Conservation (phyloP, 176 grass and related monocot species). For the Zea luxurians region DNA sequence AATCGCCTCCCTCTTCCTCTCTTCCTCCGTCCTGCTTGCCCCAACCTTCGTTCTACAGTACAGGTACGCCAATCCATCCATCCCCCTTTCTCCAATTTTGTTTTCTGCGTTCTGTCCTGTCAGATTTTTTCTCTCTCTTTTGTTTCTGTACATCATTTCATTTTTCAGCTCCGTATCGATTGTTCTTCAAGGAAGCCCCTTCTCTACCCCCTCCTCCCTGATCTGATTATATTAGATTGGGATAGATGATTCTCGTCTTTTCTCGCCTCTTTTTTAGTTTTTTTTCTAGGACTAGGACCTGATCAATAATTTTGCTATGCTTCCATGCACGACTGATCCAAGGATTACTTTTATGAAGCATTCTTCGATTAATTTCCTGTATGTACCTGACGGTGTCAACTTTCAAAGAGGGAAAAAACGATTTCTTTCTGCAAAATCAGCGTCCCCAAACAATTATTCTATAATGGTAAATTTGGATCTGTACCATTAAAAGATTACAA, state of each 20-base stretch:
- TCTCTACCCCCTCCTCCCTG: neutral
- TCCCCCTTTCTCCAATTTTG: neutral
- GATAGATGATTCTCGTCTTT: neutral
- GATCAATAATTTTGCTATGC: neutral
- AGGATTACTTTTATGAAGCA: neutral
- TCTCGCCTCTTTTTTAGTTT: neutral
- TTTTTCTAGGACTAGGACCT: neutral
- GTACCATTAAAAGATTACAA: too few species aligned
- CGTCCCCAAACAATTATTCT: neutral
- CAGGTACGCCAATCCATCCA: conserved; percentile 37
- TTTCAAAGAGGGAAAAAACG: neutral
- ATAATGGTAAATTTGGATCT: too few species aligned
- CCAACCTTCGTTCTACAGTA: neutral
- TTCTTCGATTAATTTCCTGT: neutral
- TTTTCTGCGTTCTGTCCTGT: neutral
- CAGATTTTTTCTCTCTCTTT: neutral
- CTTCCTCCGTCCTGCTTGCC: neutral
- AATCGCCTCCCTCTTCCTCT: conserved; percentile 47
- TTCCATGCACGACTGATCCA: neutral
- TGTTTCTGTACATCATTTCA: neutral
- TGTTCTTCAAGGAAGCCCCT: neutral
- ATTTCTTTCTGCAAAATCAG: conserved; percentile 11
- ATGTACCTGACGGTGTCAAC: neutral
- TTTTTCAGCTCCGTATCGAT: neutral
- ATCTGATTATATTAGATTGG: conserved; percentile 14